A percentile compares a stretch with the other conserved stretches of the same genome.
Conservation (phyloP, 208 protist species). For the Porcisia hertigi region DNA sequence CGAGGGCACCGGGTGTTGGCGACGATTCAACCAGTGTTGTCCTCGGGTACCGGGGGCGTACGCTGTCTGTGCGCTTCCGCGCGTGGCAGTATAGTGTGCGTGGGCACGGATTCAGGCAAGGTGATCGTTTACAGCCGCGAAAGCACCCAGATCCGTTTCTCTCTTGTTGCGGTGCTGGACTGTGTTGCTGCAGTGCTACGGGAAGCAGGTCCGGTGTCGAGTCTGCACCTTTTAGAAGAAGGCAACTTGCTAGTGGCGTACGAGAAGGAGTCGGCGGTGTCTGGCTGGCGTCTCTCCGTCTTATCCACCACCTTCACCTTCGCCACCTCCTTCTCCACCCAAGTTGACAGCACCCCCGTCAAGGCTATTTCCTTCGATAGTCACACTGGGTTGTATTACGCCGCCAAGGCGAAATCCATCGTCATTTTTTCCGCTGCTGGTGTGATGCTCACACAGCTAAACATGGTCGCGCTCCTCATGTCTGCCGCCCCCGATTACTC, state of each 20-base stretch:
- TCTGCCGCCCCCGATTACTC: constrained; percentile 16
- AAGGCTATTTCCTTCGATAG: constrained; percentile 29
- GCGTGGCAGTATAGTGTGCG: constrained; percentile 54
- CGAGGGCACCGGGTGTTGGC: constrained; percentile 30
- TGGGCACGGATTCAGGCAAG: constrained; percentile 46
- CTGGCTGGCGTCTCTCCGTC: constrained; percentile 56
- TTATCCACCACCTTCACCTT: constrained; percentile 44
- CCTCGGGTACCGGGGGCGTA: constrained; percentile 47
- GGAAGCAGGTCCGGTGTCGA: constrained; percentile 16
- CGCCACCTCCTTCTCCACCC: constrained; percentile 17
- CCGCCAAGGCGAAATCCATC: constrained; percentile 36
- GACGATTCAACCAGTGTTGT: constrained; percentile 33
- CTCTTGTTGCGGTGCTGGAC: constrained; percentile 42
- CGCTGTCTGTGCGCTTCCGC: constrained; percentile 44
- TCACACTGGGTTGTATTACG: constrained; percentile 39
- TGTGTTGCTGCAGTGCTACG: constrained; percentile 6
- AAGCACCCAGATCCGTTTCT: constrained; percentile 27
- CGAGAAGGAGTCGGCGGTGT: constrained; percentile 28
- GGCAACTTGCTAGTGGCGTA: constrained; percentile 45
- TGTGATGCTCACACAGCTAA: constrained; percentile 34
- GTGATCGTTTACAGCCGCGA: constrained; percentile 58
- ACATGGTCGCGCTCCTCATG: constrained; percentile 29
- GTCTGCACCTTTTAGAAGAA: constrained; percentile 44
- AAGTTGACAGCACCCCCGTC: constrained; percentile 37
- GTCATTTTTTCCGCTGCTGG: constrained; percentile 44